phyloP scores from a whole-genome alignment of 1,284 basidiomycete species.

The Trichosporon ovoides region DNA sequence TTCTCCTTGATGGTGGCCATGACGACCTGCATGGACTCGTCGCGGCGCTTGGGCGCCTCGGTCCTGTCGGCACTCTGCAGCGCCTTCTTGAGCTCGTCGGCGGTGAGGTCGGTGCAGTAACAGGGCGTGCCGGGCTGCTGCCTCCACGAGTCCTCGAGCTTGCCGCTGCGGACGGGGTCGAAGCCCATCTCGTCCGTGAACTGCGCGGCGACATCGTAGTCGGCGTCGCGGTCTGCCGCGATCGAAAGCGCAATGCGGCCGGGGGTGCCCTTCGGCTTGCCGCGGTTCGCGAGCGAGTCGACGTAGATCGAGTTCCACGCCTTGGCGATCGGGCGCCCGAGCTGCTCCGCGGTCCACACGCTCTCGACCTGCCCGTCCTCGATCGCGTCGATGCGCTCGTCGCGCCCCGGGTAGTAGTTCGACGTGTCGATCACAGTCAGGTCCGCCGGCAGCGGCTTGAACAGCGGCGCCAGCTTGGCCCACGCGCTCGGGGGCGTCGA shows the following conservation, averaged over 20 bases:
- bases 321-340: conserved; percentile 4
- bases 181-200: conserved; percentile 2
- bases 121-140: conserved; percentile 6
- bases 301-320: conserved; percentile 5
- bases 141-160: conserved; percentile 5
- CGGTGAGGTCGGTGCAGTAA: conserved; percentile 5
- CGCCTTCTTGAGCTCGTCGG: not conserved
- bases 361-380: conserved; percentile 5
- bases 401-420: conserved; percentile 7
- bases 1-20: not conserved
- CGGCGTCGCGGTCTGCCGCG: not conserved
- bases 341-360: not conserved
- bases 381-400: not conserved
- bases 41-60: not conserved
- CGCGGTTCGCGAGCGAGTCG: not conserved
- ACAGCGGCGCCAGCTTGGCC: not conserved
- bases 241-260: conserved; percentile 5
- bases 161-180: not conserved
- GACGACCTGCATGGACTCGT: not conserved
- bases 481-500: not conserved
- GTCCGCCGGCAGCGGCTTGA: not conserved
- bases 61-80: not conserved
- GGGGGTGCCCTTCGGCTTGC: not conserved
- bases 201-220: not conserved
- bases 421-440: conserved; percentile 3